Base-by-base conservation (phyloP, 495 filamentous ascomycete species). In the Immersiella caudata region DNA sequence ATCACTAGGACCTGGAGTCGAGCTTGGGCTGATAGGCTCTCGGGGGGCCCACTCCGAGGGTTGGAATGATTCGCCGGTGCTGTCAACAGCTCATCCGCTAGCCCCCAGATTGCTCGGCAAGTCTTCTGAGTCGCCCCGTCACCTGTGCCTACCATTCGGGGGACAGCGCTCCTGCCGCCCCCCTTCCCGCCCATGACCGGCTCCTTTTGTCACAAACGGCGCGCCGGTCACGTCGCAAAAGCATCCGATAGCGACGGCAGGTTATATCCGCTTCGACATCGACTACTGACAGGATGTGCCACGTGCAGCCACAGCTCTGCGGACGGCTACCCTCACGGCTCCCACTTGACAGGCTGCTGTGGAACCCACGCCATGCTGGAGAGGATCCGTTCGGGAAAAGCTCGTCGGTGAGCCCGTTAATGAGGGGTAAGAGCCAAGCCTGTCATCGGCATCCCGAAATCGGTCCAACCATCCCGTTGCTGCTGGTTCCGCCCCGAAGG, bases 401-500 rank as follows among this genome's bases (percentile, higher is more conserved):
- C 65, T 18, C 40, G n/a, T 46, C 40, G 27, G 36, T 51, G n/a
- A 9, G 20, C 8, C 29, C 14, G 25, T 58, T 7, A 35, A 27
- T 40, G 65, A 74, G 70, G 74, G 72, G 74, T 74, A 74, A 68
- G 18, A 8, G 63, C 61, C 68, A 65, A 62, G 69, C 59, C n/a
- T 49, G 36, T 3, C 6, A 16, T 73, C 74, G 74, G 74, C 73
- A 72, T 76, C 71, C 73, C 74, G 74, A 76, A 64, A 60, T 76
- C 73, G 74, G 74, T 59, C 64, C 67, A 66, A 46, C 66, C n/a
- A 33, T 29, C 25, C 18, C 12, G n/a, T 18, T 50, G n/a, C 36
- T 29, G 21, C 5, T 49, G 27, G 16, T 40, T 29, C 55, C 33
- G 36, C 2, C 60, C 35, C 21, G 27, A 49, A 36, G 35, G 50